These are phyloP conservation scores for Tothia fuscella DNA, from an alignment of 2,329 filamentous ascomycete genomes.

Conservation along the genomic window DNA sequence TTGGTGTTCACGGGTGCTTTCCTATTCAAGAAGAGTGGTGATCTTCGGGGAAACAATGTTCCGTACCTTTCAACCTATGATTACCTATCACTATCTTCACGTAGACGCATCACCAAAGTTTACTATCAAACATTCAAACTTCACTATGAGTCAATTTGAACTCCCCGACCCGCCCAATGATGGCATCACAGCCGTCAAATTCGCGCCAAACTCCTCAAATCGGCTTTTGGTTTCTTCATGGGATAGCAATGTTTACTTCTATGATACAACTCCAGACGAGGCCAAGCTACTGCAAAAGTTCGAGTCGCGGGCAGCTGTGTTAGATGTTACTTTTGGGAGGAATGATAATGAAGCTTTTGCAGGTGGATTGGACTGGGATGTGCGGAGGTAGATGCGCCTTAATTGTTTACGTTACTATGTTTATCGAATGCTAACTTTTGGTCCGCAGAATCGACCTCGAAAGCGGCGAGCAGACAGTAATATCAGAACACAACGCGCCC, in stretches of 20 bases:
- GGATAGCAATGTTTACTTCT: conserved; percentile 86
- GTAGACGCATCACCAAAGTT: too few species aligned
- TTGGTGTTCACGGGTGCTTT: too few species aligned
- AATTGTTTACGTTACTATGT: not conserved
- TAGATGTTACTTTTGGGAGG: conserved; percentile 85
- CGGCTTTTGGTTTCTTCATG: conserved; percentile 86
- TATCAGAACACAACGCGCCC: conserved; percentile 68
- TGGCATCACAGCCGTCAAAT: conserved; percentile 75
- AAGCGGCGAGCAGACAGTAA: conserved; percentile 57
- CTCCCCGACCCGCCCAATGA: conserved; percentile 73
- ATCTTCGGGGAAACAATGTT: too few species aligned
- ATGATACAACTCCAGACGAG: conserved; percentile 53
- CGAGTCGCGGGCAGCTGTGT: conserved; percentile 71
- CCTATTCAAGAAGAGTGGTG: too few species aligned
- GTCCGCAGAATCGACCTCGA: conserved; percentile 52
- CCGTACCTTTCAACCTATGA: too few species aligned
- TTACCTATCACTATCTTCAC: too few species aligned
- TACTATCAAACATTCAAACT: too few species aligned
- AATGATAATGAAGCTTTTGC: conserved; percentile 69
- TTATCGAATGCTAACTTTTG: conserved; percentile 8
- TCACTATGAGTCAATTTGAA: conserved; percentile 52
- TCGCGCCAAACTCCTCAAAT: conserved; percentile 63
- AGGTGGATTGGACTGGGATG: conserved; percentile 76
- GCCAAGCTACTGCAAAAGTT: conserved; percentile 60
- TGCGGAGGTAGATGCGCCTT: conserved; percentile 49